Base-by-base conservation (phyloP, 441 rosid species). In the Pelargonium australe region DNA sequence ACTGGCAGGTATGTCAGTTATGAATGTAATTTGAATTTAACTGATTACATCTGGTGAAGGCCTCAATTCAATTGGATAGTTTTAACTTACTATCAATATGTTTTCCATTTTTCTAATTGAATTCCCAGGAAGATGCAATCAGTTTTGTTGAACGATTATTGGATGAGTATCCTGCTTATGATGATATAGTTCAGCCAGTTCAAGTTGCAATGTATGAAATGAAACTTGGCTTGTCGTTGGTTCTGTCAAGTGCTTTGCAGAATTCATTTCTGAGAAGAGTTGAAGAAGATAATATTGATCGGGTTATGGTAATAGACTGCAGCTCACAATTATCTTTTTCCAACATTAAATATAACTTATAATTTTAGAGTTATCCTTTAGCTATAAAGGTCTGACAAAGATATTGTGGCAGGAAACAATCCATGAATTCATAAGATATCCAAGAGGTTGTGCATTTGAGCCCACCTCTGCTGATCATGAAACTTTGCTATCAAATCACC, bases 151-250 rank as follows among this genome's bases (percentile, higher is more conserved):
- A 87, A 63, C 87, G 82, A 67, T 73, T 95, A 70, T 84, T 92
- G 66, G 80, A 67, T 63, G 95, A 87, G 65, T 90, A 92, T 72
- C 60, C 78, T 5, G 96, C 88, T 53, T 92, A 87, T 73, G 69
- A 77, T 74, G 99, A 95, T 80, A 69, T 92, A 73, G 83, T 84
- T 70, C 97, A 87, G 74, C 99, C 99, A 76, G 75, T 92, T 80
- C 99, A 90, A 84, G 98, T 95, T 71, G 92, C 98, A 41, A 80
- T 90, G 40, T 95, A 89, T 49, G 96, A 95, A 83, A 92, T 95
- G 88, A 95, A 95, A 76, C 73, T 92, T 72, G 99, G 98, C 63
- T 73, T 92, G 65, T 85, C 96, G 34, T 79, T 95, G 64, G 77
- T 89, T 76, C 72, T 87, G 41, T 83, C 90, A 70, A 84, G 82